Conservation (phyloP, 148 eudicot species). For the Silene conica region DNA sequence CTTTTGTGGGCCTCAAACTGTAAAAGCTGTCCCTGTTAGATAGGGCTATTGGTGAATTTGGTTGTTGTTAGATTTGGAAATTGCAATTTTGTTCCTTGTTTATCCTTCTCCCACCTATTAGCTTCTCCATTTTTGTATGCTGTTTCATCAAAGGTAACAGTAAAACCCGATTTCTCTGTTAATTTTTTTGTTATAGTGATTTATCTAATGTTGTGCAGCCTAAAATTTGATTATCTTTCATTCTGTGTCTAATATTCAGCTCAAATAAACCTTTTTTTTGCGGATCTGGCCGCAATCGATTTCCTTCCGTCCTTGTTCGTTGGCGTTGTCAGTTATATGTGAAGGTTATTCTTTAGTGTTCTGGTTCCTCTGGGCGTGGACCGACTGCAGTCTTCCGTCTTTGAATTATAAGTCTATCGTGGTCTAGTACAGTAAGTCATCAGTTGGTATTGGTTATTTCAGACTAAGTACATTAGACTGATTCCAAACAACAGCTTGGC, state of each 20-base stretch:
- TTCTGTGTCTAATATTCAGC: slow-evolving; percentile 22
- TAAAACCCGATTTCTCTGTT: slow-evolving; percentile 10
- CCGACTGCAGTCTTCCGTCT: slow-evolving; percentile 18
- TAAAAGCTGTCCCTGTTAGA: slow-evolving; percentile 42
- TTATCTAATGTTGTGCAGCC: slow-evolving; percentile 26
- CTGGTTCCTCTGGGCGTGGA: slow-evolving; percentile 20
- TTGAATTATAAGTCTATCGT: slow-evolving; percentile 24
- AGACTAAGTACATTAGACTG: slow-evolving; percentile 19
- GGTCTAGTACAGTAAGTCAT: slow-evolving; percentile 12
- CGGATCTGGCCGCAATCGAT: slow-evolving; percentile 25
- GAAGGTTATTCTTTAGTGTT: slow-evolving; percentile 24
- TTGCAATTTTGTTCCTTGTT: slow-evolving; percentile 30
- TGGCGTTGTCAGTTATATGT: slow-evolving; percentile 13
- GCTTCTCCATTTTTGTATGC: slow-evolving; percentile 35
- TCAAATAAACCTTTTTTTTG: slow-evolving; percentile 35
- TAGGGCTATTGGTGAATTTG: slow-evolving; percentile 39
- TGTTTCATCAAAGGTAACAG: slow-evolving; percentile 32
- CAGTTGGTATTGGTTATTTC: slow-evolving; percentile 21
- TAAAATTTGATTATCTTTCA: slow-evolving; percentile 1
- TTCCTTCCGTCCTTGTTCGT: slow-evolving; percentile 15
- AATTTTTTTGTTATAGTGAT: not conserved
- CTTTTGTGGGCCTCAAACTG: slow-evolving; percentile 37
- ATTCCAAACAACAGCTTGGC: not conserved
- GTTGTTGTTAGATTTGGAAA: slow-evolving; percentile 33
- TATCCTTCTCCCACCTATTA: slow-evolving; percentile 38